These are phyloP conservation scores for Colletotrichum chrysophilum DNA, from an alignment of 2,329 filamentous ascomycete species.

Conservation along the genomic window DNA sequence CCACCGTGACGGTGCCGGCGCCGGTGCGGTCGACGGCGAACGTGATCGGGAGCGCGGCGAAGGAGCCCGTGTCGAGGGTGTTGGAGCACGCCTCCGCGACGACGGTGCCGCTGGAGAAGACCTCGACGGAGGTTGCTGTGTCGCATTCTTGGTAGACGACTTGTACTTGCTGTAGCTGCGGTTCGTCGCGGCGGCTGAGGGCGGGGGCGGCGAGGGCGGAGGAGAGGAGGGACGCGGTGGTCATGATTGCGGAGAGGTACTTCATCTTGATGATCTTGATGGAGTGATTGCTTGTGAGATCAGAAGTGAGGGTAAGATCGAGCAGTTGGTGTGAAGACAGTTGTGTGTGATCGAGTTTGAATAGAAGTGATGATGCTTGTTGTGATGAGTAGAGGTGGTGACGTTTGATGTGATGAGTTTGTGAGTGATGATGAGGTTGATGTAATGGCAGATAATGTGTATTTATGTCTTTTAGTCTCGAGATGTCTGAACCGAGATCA, in stretches of 20 bases:
- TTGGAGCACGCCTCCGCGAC: not conserved
- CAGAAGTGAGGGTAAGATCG: fast-evolving
- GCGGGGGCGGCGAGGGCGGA: not conserved
- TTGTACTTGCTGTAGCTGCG: not conserved
- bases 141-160: not conserved
- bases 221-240: not conserved
- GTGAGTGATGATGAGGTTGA: not conserved
- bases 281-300: not conserved
- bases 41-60: not conserved
- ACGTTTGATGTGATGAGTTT: not conserved
- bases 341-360: not conserved
- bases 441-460: not conserved
- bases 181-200: not conserved
- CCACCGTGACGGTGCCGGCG: not conserved
- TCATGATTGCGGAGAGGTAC: not conserved
- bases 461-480: not conserved
- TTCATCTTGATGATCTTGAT: not conserved
- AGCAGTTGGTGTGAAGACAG: not conserved
- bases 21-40: not conserved
- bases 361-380: not conserved
- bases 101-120: not conserved
- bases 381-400: not conserved
- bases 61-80: not conserved
- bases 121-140: not conserved
- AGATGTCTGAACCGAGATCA: not conserved